These are phyloP conservation scores for Trichoderma orchidacearum DNA, from an alignment of 495 filamentous ascomycete species.

Conservation along the genomic window DNA sequence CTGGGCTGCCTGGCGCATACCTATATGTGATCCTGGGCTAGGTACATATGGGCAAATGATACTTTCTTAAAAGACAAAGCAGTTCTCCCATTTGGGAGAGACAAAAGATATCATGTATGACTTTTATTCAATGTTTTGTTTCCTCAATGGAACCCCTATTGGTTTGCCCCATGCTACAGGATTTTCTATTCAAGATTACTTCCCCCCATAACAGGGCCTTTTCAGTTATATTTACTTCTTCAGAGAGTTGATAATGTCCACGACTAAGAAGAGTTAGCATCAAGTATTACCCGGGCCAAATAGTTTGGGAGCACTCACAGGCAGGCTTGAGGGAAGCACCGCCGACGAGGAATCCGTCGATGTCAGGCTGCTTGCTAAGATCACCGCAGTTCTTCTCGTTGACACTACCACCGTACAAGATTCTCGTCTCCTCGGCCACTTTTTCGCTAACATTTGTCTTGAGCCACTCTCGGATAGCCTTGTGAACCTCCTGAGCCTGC, in stretches of 20 bases:
- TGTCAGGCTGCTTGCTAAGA: slow-evolving; percentile 78
- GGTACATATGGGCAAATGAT: slow-evolving; percentile 5
- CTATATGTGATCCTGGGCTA: slow-evolving; percentile 6
- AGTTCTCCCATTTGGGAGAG: neutral
- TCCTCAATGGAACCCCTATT: neutral
- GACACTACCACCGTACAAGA: slow-evolving; percentile 93
- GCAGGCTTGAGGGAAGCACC: slow-evolving; percentile 97
- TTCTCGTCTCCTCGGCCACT: slow-evolving; percentile 64
- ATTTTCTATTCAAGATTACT: neutral
- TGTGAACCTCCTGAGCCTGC: slow-evolving; percentile 93
- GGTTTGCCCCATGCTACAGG: neutral
- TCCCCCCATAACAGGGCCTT: too few relatives aligned
- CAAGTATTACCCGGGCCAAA: too few relatives aligned
- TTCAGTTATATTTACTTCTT: slow-evolving; percentile 3
- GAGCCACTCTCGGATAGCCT: slow-evolving; percentile 83
- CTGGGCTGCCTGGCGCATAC: neutral
- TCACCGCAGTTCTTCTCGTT: slow-evolving; percentile 97
- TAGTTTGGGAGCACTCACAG: too few relatives aligned
- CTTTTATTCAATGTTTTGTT: too few relatives aligned
- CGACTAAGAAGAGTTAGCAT: slow-evolving; percentile 28
- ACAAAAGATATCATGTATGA: neutral
- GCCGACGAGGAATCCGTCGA: slow-evolving; percentile 97
- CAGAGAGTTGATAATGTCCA: slow-evolving; percentile 48
- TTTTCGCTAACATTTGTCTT: slow-evolving; percentile 53
- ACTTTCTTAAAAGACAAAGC: neutral